phyloP scores from a whole-genome alignment of 1,284 basidiomycete species.

The Moniliophthora roreri region DNA sequence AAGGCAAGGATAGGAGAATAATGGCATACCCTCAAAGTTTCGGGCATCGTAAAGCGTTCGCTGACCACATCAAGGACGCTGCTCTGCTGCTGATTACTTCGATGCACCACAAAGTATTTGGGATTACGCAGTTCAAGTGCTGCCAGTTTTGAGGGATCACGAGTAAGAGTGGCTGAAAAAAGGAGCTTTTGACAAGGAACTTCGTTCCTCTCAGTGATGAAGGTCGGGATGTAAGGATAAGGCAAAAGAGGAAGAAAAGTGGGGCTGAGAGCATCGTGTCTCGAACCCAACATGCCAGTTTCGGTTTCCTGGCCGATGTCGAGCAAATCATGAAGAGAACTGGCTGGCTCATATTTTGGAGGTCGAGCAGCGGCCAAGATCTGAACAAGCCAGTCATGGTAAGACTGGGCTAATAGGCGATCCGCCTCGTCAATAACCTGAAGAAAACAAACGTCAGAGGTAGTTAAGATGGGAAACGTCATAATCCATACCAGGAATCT shows the following conservation, averaged over 20 bases:
- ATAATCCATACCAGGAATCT: conserved; percentile 79
- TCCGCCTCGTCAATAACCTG: conserved; percentile 98
- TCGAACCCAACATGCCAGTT: neutral
- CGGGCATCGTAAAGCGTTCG: conserved; percentile 84
- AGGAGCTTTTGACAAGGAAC: conserved; percentile 91
- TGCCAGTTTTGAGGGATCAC: conserved; percentile 90
- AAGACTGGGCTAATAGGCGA: conserved; percentile 90
- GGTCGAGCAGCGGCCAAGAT: conserved; percentile 75
- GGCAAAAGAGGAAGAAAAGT: conserved; percentile 48
- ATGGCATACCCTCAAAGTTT: conserved; percentile 62
- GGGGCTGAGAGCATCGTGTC: conserved; percentile 61
- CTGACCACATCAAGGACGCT: conserved; percentile 53
- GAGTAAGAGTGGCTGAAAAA: conserved; percentile 95
- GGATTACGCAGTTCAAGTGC: conserved; percentile 80
- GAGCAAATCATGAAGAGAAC: conserved; percentile 5
- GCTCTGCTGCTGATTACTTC: conserved; percentile 27
- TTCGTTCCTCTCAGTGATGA: conserved; percentile 54
- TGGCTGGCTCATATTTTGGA: conserved; percentile 21
- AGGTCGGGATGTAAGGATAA: conserved; percentile 39
- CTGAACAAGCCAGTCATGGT: conserved; percentile 91
- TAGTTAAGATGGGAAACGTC: conserved; percentile 5
- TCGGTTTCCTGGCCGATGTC: neutral
- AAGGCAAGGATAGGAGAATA: conserved; percentile 2
- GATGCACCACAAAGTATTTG: conserved; percentile 87
- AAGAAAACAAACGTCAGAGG: conserved; percentile 2